Conservation (phyloP, 2,329 filamentous ascomycete species). For the Aureobasidium sp. region DNA sequence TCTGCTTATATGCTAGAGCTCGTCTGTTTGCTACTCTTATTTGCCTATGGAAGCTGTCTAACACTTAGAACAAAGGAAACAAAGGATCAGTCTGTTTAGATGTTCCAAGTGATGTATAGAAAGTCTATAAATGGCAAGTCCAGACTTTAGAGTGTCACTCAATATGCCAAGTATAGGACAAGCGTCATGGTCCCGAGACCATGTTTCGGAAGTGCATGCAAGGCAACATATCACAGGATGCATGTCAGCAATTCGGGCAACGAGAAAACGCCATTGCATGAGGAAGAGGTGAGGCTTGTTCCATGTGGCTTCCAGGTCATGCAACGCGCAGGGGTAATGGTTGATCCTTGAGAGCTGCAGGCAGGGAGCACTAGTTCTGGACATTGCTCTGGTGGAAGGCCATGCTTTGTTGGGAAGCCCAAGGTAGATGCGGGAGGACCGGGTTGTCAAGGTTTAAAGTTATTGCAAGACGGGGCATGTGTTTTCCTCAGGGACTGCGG, state of each 20-base stretch:
- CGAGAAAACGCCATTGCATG: neutral
- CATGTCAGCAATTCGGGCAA: neutral
- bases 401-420: neutral
- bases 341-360: neutral
- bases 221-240: neutral
- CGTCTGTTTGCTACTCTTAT: no score
- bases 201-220: slow-evolving; percentile 3
- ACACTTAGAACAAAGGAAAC: no score
- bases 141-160: neutral
- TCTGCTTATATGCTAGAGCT: no score
- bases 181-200: neutral
- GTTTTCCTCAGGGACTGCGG: neutral
- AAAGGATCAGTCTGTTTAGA: no score
- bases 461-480: neutral
- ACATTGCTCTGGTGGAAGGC: neutral
- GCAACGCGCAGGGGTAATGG: neutral
- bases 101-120: neutral
- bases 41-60: no score
- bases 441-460: neutral
- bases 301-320: neutral
- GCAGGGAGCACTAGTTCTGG: neutral
- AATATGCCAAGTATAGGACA: neutral
- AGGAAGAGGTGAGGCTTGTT: neutral
- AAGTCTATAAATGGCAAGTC: neutral
- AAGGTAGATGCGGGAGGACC: neutral